Base-by-base conservation (phyloP, 78 protist species). In the Tieghemostelium lacteum region DNA sequence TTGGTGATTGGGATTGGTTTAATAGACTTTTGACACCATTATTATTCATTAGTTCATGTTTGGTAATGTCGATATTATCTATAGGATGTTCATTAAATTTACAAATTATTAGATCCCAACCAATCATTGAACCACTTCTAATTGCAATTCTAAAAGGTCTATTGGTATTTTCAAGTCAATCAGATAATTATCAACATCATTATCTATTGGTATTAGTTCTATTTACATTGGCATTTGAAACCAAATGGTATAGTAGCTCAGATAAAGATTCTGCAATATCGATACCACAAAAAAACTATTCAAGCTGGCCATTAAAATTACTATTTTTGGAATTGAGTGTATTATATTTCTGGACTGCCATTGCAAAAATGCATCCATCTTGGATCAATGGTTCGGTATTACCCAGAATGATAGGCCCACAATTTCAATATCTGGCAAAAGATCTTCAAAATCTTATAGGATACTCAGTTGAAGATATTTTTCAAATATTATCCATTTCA, bases 121-220 rank as follows among this genome's bases (percentile, higher is more conserved):
- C n/a, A n/a, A n/a, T 28, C 19, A 54, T 78, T 49, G 88, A 78
- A 66, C 52, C 66, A 34, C 12, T 37, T 1, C 10, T 78, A 20
- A 50, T 78, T 37, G 88, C 88, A 0, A 0, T 28, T 16, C 40
- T 78, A 2, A 78, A 78, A 37, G 36, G 7, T 26, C 66, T 28
- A 24, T n/a, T 78, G n/a, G 88, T 78, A 26, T 28, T 78, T 1
- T 49, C 39, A 2, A 66, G 76, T 37, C 88, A 78, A 54, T 49
- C 88, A 10, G 88, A 78, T 52, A 78, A 78, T 24, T 78, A 60
- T 54, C 88, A 78, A 54, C 88, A 78, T 66, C 88, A 78, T 45
- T 78, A 78, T 66, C 24, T 78, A 40, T 37, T 78, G 36, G 45
- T 63, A 7, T 55, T 78, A 40, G 37, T 78, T 14, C 24, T 78